A percentile compares a stretch with the other conserved stretches of the same genome.
Conservation (phyloP, 257 asterid genomes). For the Thymus quinquecostatus region DNA sequence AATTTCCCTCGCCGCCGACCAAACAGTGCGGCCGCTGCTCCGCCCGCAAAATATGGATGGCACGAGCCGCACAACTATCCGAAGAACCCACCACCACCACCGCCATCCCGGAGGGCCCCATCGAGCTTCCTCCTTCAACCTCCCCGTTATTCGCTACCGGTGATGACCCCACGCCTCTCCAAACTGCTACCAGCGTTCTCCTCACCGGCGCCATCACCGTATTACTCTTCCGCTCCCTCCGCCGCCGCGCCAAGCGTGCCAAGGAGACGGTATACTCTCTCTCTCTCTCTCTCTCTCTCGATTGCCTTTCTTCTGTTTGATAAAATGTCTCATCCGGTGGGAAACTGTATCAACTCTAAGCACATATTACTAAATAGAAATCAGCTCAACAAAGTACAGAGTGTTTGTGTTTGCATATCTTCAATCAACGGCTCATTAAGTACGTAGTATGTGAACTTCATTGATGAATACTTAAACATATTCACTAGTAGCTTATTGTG, state of each 20-base stretch:
- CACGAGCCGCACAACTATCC: conserved; percentile 24
- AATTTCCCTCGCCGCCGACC: conserved; percentile 14
- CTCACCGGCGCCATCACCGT: conserved; percentile 86
- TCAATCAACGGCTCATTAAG: background rate
- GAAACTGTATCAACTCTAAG: background rate
- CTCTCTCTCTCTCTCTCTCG: too few relatives aligned
- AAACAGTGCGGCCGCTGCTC: conserved; percentile 24
- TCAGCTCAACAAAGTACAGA: background rate
- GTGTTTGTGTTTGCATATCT: background rate
- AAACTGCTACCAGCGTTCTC: conserved; percentile 80
- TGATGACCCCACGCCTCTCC: conserved; percentile 68
- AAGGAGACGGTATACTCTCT: conserved; percentile 56
- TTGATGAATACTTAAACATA: background rate
- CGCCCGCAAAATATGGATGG: conserved; percentile 35
- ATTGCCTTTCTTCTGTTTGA: conserved; percentile 21
- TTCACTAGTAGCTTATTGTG: background rate
- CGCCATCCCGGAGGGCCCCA: conserved; percentile 58
- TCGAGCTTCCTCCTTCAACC: conserved; percentile 62
- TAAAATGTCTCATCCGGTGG: conserved; percentile 1
- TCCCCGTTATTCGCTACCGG: conserved; percentile 49
- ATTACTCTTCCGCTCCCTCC: conserved; percentile 83
- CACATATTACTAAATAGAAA: background rate
- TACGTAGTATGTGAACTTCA: background rate
- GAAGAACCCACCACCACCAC: conserved; percentile 36
- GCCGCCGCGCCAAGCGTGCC: conserved; percentile 88